phyloP scores from a whole-genome alignment of 192 early-diverging fungal species.

The Neocallimastix lanati region DNA sequence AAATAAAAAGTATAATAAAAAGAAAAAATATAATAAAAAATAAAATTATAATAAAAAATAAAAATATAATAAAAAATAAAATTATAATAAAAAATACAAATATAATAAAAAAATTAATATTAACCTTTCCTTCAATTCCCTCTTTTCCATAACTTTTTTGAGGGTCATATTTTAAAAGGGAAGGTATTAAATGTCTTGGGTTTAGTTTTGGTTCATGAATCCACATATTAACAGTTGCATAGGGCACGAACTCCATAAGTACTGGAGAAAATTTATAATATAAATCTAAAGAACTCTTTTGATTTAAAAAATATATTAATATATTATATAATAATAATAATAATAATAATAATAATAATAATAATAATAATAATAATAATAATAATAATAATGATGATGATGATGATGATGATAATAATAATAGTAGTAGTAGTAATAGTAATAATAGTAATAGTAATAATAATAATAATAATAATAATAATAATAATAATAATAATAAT shows the following conservation, averaged over 20 bases:
- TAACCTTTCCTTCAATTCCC: conserved; percentile 8
- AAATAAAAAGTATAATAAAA: too few relatives aligned
- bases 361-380: neutral
- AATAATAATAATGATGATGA: too few relatives aligned
- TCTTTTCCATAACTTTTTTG: conserved; percentile 9
- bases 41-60: too few relatives aligned
- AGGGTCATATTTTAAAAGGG: conserved; percentile 66
- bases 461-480: too few relatives aligned
- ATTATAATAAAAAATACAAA: too few relatives aligned
- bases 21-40: too few relatives aligned
- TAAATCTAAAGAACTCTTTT: conserved; percentile 24
- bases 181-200: conserved; percentile 67
- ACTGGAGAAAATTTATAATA: conserved; percentile 78
- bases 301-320: neutral
- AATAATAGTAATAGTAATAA: too few relatives aligned
- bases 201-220: conserved; percentile 69
- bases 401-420: too few relatives aligned
- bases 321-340: neutral
- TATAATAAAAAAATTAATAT: neutral
- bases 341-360: neutral
- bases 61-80: too few relatives aligned
- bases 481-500: too few relatives aligned
- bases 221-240: conserved; percentile 69
- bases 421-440: too few relatives aligned
- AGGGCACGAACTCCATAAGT: conserved; percentile 68